A percentile compares a stretch with the other conserved stretches of the same genome.
Conservation (phyloP, 2,329 filamentous ascomycete genomes). For the Neofusicoccum cordaticola region DNA sequence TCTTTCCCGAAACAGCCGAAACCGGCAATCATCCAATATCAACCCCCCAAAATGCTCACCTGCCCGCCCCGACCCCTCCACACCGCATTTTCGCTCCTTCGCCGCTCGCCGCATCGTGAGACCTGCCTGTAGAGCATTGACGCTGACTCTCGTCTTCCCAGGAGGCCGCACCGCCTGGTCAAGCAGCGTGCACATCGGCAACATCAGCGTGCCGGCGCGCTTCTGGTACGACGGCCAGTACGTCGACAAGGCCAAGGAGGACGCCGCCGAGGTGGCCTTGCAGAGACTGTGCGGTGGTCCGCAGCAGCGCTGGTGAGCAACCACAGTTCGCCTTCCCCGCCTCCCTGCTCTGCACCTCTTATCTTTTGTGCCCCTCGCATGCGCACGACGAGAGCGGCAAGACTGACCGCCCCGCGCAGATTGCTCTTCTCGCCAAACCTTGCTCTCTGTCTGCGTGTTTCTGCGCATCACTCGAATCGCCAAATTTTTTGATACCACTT, state of each 20-base stretch:
- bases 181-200: constrained; percentile 28
- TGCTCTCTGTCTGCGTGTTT: constrained; percentile 3
- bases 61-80: background rate
- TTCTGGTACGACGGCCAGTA: constrained; percentile 38
- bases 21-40: constrained; percentile 15
- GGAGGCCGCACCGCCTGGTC: constrained; percentile 39
- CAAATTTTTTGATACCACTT: background rate
- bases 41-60: constrained; percentile 5
- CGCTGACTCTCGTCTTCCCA: constrained; percentile 18
- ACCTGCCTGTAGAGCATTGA: background rate
- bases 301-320: constrained; percentile 14
- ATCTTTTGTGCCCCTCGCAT: background rate
- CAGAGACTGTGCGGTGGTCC: constrained; percentile 12
- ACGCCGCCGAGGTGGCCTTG: constrained; percentile 31
- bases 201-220: constrained; percentile 27
- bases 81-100: background rate
- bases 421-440: background rate
- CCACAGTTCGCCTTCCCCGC: constrained; percentile 9
- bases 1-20: constrained; percentile 13
- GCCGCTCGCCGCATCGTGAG: background rate
- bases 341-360: background rate
- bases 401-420: constrained; percentile 1
- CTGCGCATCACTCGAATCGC: background rate
- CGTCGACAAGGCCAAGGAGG: constrained; percentile 34
- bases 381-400: background rate